Evolutionary conservation across 2,329 filamentous ascomycete species (phyloP), one percentile per base, ranked within the genome.

Genomic region (Paraphoma chrysanthemicola): DNA sequence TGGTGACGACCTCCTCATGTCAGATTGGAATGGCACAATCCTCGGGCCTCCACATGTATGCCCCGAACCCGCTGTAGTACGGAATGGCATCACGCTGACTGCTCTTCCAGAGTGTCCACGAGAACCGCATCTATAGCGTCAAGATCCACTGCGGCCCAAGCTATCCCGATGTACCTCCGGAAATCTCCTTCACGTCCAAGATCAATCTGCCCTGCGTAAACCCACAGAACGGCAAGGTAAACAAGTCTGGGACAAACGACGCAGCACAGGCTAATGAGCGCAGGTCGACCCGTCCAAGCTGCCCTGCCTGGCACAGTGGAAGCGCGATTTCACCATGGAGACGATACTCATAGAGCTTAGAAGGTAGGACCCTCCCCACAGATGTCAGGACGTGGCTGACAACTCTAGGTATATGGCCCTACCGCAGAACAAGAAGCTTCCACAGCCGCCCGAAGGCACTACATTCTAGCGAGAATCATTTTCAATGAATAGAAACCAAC

Each of bases 111-210:
- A 96, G 93, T 79, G 93, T 90, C 60, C 94, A 98, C 77, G 95
- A 99, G 84, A 99, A 99, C 81, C 91, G 95, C 72, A 99, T 99
- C 81, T 99, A 99, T 85, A 96, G 92, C 68, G 86, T 99, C 71
- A 96, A 94, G 80, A 97, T 99, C 82, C 90, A 96, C 82, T 99
- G 95, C 82, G 93, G 93, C 60, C 84, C 88, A 47, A 83, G 91
- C 55, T 99, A 99, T 78, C 95, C 95, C 50, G 93, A 97, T 76
- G 83, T 86, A 60, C 95, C 95, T 44, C 95, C 95, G 0, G 88
- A 90, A 49, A 91, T 99, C 71, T 89, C 94, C 72, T 99, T 99
- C 79, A 88, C 95, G 70, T 97, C 91, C 71, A 91, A 92, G 79
- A 90, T 99, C 81, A 97, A 98, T 81, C 86, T 98, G n/a, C 95